Evolutionary conservation across 148 eudicot species (phyloP).

Genomic region (Fagopyrum tataricum): DNA sequence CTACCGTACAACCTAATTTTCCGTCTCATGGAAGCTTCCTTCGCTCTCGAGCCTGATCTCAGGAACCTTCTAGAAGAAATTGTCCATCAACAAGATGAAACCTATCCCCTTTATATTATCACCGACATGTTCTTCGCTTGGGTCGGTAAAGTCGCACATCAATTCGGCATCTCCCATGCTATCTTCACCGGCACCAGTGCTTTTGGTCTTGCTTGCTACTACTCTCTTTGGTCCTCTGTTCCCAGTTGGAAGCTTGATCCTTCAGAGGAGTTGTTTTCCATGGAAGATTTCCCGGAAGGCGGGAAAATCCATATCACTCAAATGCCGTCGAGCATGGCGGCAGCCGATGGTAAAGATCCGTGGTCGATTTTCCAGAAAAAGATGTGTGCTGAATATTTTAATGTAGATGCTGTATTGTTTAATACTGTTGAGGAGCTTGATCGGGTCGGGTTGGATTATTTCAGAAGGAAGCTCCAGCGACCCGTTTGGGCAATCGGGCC

Average conservation of each 20-base stretch:
- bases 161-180: conserved; percentile 28
- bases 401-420: conserved; percentile 33
- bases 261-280: conserved; percentile 19
- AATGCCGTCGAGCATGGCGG: conserved; percentile 19
- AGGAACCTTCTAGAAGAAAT: conserved; percentile 20
- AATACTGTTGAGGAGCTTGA: conserved; percentile 48
- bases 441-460: conserved; percentile 34
- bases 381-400: conserved; percentile 25
- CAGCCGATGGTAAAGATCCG: conserved; percentile 27
- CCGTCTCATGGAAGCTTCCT: conserved; percentile 30
- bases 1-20: conserved; percentile 30
- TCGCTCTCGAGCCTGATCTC: conserved; percentile 30
- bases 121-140: conserved; percentile 51
- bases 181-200: conserved; percentile 33
- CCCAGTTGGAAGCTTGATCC: conserved; percentile 25
- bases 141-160: conserved; percentile 31
- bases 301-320: conserved; percentile 36
- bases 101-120: conserved; percentile 38
- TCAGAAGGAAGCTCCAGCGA: conserved; percentile 24
- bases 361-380: conserved; percentile 23
- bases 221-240: conserved; percentile 32
- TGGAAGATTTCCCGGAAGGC: conserved; percentile 36
- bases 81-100: background rate
- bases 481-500: conserved; percentile 54
- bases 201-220: conserved; percentile 36